Base-by-base conservation (phyloP, 129 eudicot species). In the Arctium lappa region DNA sequence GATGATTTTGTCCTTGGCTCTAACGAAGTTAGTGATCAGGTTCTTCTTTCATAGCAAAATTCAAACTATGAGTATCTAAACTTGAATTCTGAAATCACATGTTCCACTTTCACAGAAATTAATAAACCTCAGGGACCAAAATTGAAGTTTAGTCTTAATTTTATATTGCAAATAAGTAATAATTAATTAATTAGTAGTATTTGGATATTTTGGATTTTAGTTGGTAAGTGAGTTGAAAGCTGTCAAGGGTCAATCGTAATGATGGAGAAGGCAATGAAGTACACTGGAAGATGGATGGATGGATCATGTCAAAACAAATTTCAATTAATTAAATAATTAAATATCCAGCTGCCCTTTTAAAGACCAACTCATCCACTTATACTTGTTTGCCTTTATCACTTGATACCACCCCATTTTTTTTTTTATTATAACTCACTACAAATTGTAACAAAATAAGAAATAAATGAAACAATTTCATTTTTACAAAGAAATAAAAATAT, bases 161-260 rank as follows among this genome's bases (percentile, higher is more conserved):
- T 34, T 13, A 13, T 65, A 69, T 68, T 42, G 39, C 32, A 80
- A 79, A 12, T 46, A 72, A 18, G 50, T 9, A 3, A 31, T 42
- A 33, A 33, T 33, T 33, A 33, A 33, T 69, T 16, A 33, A 50
- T 16, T 72, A 71, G 50, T 80, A 2, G 69, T 42, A 66, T 48
- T 34, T 76, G 46, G 34, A 75, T 75, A 48, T 53, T 75, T 82
- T 22, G 86, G 86, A 83, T 76, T 83, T 50, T 77, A 77, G 72
- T 77, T 33, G 81, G 86, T 63, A 32, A 71, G 72, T 83, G 82
- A 77, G n/a, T 83, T 83, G 12, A 83, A 77, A 83, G 82, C 78
- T 69, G 82, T 79, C 82, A 79, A 74, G 82, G 75, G 82, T 79
- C 82, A 79, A 79, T 39, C 33, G 44, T 69, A 70, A 72, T 83